These are phyloP conservation scores for Cyphellophora europaea DNA, from an alignment of 2,329 filamentous ascomycete genomes.

Conservation along the genomic window DNA sequence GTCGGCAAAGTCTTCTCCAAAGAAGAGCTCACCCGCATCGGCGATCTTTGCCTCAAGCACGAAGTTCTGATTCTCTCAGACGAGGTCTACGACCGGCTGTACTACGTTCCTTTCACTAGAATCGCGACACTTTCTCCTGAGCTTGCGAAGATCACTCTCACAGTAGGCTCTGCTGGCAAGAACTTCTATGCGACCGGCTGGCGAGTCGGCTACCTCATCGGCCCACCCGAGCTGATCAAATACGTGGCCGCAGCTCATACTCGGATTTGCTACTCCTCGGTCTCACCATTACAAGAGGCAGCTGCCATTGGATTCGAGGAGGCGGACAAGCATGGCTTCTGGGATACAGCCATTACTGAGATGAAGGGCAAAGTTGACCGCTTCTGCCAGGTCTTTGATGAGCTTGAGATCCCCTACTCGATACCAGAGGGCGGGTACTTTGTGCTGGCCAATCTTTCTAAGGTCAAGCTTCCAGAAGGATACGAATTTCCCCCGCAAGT, in stretches of 20 bases:
- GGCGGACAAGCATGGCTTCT: conserved; percentile 77
- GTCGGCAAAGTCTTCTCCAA: conserved; percentile 90
- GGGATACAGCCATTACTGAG: conserved; percentile 70
- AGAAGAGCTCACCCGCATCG: conserved; percentile 74
- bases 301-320: conserved; percentile 89
- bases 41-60: conserved; percentile 80
- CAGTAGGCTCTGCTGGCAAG: conserved; percentile 92
- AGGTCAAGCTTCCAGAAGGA: conserved; percentile 70
- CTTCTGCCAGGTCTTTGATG: conserved; percentile 74
- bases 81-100: conserved; percentile 90
- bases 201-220: conserved; percentile 93
- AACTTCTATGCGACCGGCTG: conserved; percentile 98
- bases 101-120: conserved; percentile 89
- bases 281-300: conserved; percentile 89
- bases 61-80: conserved; percentile 89
- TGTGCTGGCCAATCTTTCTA: conserved; percentile 84
- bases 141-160: conserved; percentile 77
- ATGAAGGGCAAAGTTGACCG: conserved; percentile 84
- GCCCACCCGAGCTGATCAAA: conserved; percentile 77
- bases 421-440: conserved; percentile 97
- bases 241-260: conserved; percentile 90
- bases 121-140: conserved; percentile 86
- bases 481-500: conserved; percentile 90
- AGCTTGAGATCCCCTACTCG: conserved; percentile 71
- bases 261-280: conserved; percentile 88